Base-by-base conservation (phyloP, 139 green algal genomes). In the Chlamydomonas eustigma region DNA sequence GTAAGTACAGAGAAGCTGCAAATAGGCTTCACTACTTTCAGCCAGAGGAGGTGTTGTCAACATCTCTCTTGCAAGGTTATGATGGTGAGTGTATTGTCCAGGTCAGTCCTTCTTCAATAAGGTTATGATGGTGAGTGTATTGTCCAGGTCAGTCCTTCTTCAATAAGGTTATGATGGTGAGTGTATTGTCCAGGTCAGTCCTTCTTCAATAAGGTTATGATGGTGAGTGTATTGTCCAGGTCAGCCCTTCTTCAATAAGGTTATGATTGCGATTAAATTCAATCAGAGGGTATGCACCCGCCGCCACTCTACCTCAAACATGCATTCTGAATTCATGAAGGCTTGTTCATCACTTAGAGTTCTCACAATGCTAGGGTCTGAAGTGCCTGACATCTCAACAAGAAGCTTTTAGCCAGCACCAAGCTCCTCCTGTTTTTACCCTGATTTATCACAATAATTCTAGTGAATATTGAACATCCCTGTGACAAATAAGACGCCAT, bases 11-110 rank as follows among this genome's bases (percentile, higher is more conserved):
- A 38, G 76, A 78, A 28, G 50, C 50, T 18, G 84, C 85, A 0
- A 39, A 81, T 6, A 30, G 63, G 1, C 69, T 85, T 35, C 76
- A 81, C 50, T 81, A 81, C 76, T 76, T 79, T 39, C 6, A 39
- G 6, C 32, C 72, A 12, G 39, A 75, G 34, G 52, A 73, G 28
- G 18, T 81, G 28, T 77, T 89, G 35, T 65, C 63, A 6, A 78
- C 65, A 2, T 31, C 63, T 2, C 74, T 86, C 66, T 34, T 86
- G 52, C n/a, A 73, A 5, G 33, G 74, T 51, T 82, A 79, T 51
- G 81, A 86, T 37, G 44, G 24, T 72, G 70, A 66, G 51, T 12
- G 44, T 38, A n/a, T 12, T 38, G 37, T 12, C 5, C 33, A 63
- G 50, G 50, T 63, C 22, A n/a, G n/a, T n/a, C n/a, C n/a, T n/a